A percentile compares a stretch with the other conserved stretches of the same genome.
Evolutionary conservation across 495 filamentous ascomycete species (phyloP).

Genomic region (Chaetomium cochliodes): DNA sequence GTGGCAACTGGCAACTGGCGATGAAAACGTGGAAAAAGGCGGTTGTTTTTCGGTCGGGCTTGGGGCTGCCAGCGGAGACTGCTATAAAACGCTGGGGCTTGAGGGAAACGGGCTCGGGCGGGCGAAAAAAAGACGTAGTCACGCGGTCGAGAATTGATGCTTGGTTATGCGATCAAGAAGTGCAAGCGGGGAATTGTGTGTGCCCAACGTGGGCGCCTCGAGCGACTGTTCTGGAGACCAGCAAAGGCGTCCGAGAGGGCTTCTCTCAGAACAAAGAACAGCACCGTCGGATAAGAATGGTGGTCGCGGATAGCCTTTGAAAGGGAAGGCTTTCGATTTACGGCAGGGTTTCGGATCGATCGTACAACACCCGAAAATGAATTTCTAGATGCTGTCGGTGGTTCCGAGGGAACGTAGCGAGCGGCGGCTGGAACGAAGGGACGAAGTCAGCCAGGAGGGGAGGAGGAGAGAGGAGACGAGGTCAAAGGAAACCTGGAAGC

Average conservation of each 20-base stretch:
- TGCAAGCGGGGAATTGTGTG: not conserved
- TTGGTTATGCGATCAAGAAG: not conserved
- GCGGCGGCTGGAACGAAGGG: conserved; percentile 6
- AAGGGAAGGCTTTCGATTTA: not conserved
- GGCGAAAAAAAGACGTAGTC: not conserved
- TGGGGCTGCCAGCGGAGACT: too few species aligned
- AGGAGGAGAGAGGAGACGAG: not conserved
- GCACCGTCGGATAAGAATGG: conserved; percentile 11
- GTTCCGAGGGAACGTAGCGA: conserved; percentile 13
- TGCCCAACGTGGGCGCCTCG: not conserved
- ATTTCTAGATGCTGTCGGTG: not conserved
- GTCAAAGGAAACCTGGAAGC: not conserved
- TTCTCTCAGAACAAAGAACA: conserved; percentile 33
- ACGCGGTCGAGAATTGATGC: not conserved
- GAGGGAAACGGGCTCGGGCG: not conserved
- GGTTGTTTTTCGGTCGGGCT: not conserved
- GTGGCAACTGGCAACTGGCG: not conserved
- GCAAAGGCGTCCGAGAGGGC: conserved; percentile 37
- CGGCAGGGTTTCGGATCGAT: too few species aligned
- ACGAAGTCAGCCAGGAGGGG: not conserved
- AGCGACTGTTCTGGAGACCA: conserved; percentile 34
- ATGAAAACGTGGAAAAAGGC: not conserved
- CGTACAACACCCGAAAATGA: not conserved
- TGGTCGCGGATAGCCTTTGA: conserved; percentile 9
- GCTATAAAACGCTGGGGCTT: not conserved